Base-by-base conservation (phyloP, 1,284 basidiomycete species). In the Leccinum pachyderme region DNA sequence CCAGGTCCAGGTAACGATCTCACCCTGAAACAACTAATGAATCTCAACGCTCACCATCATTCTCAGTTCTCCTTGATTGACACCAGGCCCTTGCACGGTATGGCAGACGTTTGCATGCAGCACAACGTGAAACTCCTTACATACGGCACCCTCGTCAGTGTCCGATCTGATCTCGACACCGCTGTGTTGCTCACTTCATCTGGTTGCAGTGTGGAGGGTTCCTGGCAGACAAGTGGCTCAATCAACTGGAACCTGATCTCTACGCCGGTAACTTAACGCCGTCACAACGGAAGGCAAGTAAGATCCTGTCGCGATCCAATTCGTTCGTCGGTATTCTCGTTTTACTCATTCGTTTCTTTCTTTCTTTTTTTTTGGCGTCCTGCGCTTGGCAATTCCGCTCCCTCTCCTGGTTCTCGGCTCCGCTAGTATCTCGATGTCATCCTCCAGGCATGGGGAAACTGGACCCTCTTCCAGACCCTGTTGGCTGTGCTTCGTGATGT, bases 401-500 rank as follows among this genome's bases (percentile, higher is more conserved):
- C 5, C 35, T 39, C 18, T 22, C 18, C 18, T 41, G 39, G 22
- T 41, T 12, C 2, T 41, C 12, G 39, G 22, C 4, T 24, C 39
- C 13, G 9, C 37, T 63, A 92, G 89, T 92, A 92, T 69, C 82
- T 91, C 44, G 89, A 92, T 61, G 82, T 90, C 76, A 91, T 92
- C 60, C 64, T 87, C 53, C 83, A 81, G 59, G 87, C 81, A 0
- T 92, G 89, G 90, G 90, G 89, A 2, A 76, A 72, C 52, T 92
- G 89, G 90, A 61, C 75, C 11, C 79, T 91, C 35, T 91, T 92
- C 69, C 89, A 92, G 68, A 63, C 73, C 0, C 78, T 92, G 0
- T 73, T 92, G 43, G 45, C 64, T 7, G 79, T 80, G 44, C 75
- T 92, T 33, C 80, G 83, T 31, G 61, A 59, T n/a, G 82, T 92